These are phyloP conservation scores for Pseudozyma thailandica DNA, from an alignment of 1,284 basidiomycete species.

Conservation along the genomic window DNA sequence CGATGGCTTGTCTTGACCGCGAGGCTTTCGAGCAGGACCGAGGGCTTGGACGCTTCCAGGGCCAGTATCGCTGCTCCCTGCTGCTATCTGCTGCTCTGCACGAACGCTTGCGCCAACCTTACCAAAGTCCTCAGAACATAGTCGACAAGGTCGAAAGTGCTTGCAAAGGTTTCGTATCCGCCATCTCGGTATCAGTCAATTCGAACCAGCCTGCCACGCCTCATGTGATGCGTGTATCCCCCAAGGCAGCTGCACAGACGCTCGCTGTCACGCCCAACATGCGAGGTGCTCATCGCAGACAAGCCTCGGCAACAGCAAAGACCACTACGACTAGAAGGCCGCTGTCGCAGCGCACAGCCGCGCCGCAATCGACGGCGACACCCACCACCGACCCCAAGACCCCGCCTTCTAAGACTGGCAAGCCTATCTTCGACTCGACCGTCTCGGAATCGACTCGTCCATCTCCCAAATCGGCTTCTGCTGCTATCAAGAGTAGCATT, in stretches of 20 bases:
- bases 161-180: slow-evolving; percentile 28
- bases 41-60: slow-evolving; percentile 20
- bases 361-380: slow-evolving; percentile 19
- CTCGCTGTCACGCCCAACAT: slow-evolving; percentile 11
- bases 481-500: not conserved
- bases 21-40: slow-evolving; percentile 14
- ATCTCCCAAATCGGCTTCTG: not conserved
- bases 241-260: slow-evolving; percentile 6
- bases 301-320: slow-evolving; percentile 3
- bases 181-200: slow-evolving; percentile 2
- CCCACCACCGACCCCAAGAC: slow-evolving; percentile 15
- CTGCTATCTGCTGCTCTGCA: slow-evolving; percentile 27
- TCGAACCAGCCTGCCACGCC: slow-evolving; percentile 4
- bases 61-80: slow-evolving; percentile 43
- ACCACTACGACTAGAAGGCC: slow-evolving; percentile 14
- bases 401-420: slow-evolving; percentile 26
- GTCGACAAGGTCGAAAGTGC: slow-evolving; percentile 28
- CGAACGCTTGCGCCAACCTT: slow-evolving; percentile 29
- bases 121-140: slow-evolving; percentile 18
- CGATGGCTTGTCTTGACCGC: slow-evolving; percentile 21
- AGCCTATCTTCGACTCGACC: slow-evolving; percentile 11
- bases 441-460: not conserved
- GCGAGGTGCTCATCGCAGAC: slow-evolving; percentile 12
- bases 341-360: slow-evolving; percentile 23
- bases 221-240: slow-evolving; percentile 13